These are phyloP conservation scores for Yamadazyma tumulicola DNA, from an alignment of 805 yeast species.

Conservation along the genomic window DNA sequence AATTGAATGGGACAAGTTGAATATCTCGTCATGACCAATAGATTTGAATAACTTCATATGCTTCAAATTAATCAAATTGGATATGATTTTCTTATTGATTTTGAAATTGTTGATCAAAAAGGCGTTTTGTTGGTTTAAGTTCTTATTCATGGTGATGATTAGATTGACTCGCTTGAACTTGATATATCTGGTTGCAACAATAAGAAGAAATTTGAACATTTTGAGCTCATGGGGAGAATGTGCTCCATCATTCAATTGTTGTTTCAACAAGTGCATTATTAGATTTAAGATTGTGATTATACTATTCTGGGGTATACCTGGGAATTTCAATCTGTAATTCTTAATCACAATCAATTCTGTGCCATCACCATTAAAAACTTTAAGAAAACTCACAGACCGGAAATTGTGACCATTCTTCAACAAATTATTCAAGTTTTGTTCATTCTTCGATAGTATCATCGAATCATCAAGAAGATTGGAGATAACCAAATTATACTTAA, in stretches of 20 bases:
- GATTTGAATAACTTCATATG: slow-evolving; percentile 25
- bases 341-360: slow-evolving; percentile 11
- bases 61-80: slow-evolving; percentile 28
- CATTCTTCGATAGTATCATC: slow-evolving; percentile 41
- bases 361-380: slow-evolving; percentile 21
- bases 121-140: slow-evolving; percentile 21
- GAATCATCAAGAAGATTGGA: slow-evolving; percentile 39
- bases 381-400: slow-evolving; percentile 3
- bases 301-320: slow-evolving; percentile 10
- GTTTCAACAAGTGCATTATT: slow-evolving; percentile 27
- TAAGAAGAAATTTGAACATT: slow-evolving; percentile 29
- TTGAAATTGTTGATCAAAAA: slow-evolving; percentile 32
- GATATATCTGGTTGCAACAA: slow-evolving; percentile 25
- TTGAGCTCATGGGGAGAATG: slow-evolving; percentile 14
- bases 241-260: slow-evolving; percentile 3
- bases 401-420: slow-evolving; percentile 1
- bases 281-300: slow-evolving; percentile 20
- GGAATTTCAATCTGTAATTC: slow-evolving; percentile 9
- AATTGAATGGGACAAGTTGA: slow-evolving; percentile 23
- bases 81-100: slow-evolving; percentile 33
- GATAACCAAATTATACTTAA: slow-evolving; percentile 37
- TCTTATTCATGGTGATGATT: slow-evolving; percentile 21
- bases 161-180: slow-evolving; percentile 21
- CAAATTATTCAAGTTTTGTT: slow-evolving; percentile 25
- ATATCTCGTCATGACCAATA: slow-evolving; percentile 9